Conservation (phyloP, 208 protist genomes). For the Crithidia bombi region DNA sequence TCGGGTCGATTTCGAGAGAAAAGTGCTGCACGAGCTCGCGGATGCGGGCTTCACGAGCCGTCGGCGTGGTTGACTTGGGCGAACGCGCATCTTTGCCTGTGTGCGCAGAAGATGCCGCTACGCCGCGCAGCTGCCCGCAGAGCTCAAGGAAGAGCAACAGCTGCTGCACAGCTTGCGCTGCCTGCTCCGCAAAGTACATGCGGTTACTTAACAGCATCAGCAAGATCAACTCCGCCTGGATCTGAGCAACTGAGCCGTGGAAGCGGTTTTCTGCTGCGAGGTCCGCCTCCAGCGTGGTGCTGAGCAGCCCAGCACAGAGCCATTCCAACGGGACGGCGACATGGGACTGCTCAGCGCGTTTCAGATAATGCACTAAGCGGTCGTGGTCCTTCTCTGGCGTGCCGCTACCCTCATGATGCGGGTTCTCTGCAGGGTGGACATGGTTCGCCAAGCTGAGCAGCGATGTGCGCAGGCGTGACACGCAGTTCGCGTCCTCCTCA, state of each 20-base stretch:
- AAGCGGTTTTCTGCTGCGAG: conserved; percentile 71
- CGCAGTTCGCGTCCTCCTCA: conserved; percentile 34
- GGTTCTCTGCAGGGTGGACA: conserved; percentile 7
- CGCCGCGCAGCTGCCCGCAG: conserved; percentile 48
- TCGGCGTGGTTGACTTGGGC: not conserved
- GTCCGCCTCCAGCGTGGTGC: conserved; percentile 54
- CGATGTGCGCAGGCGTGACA: conserved; percentile 37
- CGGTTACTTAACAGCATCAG: conserved; percentile 77
- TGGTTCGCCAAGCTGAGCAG: conserved; percentile 42
- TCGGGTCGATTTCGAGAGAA: conserved; percentile 53
- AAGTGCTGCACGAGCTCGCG: conserved; percentile 50
- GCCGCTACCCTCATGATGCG: not conserved
- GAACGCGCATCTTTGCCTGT: not conserved
- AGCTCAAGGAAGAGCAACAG: conserved; percentile 60
- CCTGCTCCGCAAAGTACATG: conserved; percentile 63
- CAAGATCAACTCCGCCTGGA: conserved; percentile 51
- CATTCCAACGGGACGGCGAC: conserved; percentile 57
- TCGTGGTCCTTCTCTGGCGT: not conserved
- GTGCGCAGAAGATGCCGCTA: not conserved
- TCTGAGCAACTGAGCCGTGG: conserved; percentile 36
- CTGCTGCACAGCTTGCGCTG: conserved; percentile 44
- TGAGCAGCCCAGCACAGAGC: conserved; percentile 62
- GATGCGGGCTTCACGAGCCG: conserved; percentile 22
- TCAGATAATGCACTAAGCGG: conserved; percentile 38
- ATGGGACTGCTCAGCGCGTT: conserved; percentile 30